Conservation (phyloP, 176 grass and related monocot genomes). For the Microstegium vimineum region DNA sequence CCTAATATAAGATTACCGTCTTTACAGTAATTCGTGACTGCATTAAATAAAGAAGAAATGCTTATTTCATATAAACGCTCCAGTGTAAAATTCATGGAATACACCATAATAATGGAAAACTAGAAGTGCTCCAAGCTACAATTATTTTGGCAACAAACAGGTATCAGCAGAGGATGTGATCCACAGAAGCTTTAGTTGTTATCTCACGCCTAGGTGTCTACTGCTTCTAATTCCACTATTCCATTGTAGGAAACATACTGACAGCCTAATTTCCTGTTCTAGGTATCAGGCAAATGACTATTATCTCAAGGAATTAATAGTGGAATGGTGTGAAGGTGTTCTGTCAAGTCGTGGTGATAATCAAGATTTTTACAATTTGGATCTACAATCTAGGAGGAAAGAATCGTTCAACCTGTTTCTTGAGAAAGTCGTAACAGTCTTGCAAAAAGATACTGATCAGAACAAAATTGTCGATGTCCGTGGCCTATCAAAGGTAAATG, state of each 20-base stretch:
- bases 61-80: constrained; percentile 6
- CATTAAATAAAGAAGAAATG: not conserved
- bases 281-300: constrained; percentile 78
- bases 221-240: not conserved
- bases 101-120: not conserved
- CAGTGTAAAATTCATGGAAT: not conserved
- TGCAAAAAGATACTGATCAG: constrained; percentile 76
- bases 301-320: constrained; percentile 89
- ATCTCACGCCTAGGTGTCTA: not conserved
- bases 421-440: constrained; percentile 83
- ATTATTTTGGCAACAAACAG: not conserved
- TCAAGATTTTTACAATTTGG: constrained; percentile 32
- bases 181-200: not conserved
- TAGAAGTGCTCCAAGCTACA: not conserved
- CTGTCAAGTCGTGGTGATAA: constrained; percentile 50
- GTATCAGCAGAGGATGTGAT: constrained; percentile 39
- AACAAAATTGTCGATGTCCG: constrained; percentile 81
- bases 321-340: constrained; percentile 97
- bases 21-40: not conserved
- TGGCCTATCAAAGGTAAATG: constrained; percentile 81
- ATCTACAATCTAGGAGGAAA: constrained; percentile 39
- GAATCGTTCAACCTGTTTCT: constrained; percentile 64
- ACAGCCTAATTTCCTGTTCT: not conserved
- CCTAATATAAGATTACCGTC: not conserved
- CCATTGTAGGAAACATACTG: constrained; percentile 4